Conservation (phyloP, 2,329 filamentous ascomycete species). For the Zasmidium angulare region DNA sequence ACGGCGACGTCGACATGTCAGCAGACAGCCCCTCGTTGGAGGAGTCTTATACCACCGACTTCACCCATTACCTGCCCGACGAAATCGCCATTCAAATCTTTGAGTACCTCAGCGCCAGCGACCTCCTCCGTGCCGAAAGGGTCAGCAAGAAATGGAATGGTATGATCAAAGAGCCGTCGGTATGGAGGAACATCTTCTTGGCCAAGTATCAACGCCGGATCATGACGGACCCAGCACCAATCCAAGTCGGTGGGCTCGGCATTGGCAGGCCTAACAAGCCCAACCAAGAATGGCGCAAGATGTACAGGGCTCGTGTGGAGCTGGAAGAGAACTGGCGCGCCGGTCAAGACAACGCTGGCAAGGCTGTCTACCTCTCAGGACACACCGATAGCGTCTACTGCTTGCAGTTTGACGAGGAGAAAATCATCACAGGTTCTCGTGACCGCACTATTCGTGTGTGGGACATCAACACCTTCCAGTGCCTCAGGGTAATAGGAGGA, state of each 20-base stretch:
- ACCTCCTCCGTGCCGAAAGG: constrained; percentile 55
- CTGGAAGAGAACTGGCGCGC: constrained; percentile 72
- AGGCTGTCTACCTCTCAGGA: constrained; percentile 84
- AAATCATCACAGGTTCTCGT: constrained; percentile 94
- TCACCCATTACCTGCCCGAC: constrained; percentile 53
- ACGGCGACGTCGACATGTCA: constrained; percentile 34
- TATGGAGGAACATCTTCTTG: constrained; percentile 64
- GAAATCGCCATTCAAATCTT: constrained; percentile 62
- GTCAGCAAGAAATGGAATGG: constrained; percentile 60
- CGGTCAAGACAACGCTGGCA: constrained; percentile 67
- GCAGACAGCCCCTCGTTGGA: constrained; percentile 3
- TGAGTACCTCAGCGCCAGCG: constrained; percentile 58
- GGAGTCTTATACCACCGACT: constrained; percentile 16
- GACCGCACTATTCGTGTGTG: constrained; percentile 95
- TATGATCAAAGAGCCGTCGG: constrained; percentile 56
- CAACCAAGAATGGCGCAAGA: constrained; percentile 78
- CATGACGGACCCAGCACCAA: constrained; percentile 45
- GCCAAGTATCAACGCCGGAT: constrained; percentile 51
- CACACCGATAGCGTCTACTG: constrained; percentile 97
- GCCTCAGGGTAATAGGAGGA: constrained; percentile 78
- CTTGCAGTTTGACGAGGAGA: constrained; percentile 95
- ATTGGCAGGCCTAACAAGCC: constrained; percentile 51
- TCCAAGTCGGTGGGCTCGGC: constrained; percentile 53
- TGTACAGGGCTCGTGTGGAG: constrained; percentile 74
- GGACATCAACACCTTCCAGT: constrained; percentile 88